These are phyloP conservation scores for Plantago major DNA, from an alignment of 257 asterid genomes.

Conservation along the genomic window DNA sequence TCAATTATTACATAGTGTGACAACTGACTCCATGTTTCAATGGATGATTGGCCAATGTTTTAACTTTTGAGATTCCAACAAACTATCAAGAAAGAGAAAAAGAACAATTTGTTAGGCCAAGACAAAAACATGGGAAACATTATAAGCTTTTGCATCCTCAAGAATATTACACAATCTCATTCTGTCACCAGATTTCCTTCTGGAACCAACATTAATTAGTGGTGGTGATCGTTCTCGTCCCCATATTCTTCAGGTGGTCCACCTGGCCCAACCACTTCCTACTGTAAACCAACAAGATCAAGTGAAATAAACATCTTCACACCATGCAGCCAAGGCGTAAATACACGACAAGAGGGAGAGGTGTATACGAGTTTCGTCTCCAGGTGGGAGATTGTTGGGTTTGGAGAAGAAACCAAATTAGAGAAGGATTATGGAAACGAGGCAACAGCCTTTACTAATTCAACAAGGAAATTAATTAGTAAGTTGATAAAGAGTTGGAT, in stretches of 20 bases:
- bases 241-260: constrained; percentile 82
- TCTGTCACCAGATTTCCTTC: constrained; percentile 48
- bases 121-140: constrained; percentile 31
- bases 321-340: neutral
- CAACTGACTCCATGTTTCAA: constrained; percentile 28
- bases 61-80: constrained; percentile 11
- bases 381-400: too few species aligned
- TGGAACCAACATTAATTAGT: constrained; percentile 45
- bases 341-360: neutral
- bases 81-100: constrained; percentile 15
- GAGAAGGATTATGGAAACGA: too few species aligned
- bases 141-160: constrained; percentile 34
- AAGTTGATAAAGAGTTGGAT: too few species aligned
- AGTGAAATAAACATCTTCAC: constrained; percentile 7
- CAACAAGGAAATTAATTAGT: too few species aligned
- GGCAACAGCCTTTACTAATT: too few species aligned
- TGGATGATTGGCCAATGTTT: constrained; percentile 25
- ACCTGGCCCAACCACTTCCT: constrained; percentile 85
- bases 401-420: too few species aligned
- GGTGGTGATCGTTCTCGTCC: constrained; percentile 45
- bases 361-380: too few species aligned
- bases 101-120: constrained; percentile 26
- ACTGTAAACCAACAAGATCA: constrained; percentile 33
- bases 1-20: constrained; percentile 41
- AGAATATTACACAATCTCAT: constrained; percentile 31